Conservation (phyloP, 2,329 filamentous ascomycete genomes). For the Elsinoe batatas region DNA sequence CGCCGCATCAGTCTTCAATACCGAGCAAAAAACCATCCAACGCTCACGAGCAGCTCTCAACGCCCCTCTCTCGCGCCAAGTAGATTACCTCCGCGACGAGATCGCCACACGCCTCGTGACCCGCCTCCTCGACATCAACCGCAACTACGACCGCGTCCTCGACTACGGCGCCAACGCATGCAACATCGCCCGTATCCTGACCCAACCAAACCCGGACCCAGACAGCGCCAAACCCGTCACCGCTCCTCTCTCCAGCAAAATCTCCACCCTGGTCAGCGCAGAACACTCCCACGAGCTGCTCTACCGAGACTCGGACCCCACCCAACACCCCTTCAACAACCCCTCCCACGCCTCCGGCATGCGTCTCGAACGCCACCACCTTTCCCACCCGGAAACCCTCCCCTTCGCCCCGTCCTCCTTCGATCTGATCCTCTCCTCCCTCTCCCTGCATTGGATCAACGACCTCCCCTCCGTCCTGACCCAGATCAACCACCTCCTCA, state of each 20-base stretch:
- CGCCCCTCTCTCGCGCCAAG: conserved; percentile 60
- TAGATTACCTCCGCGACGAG: conserved; percentile 91
- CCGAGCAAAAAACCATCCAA: conserved; percentile 76
- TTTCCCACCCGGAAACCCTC: conserved; percentile 64
- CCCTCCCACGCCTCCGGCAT: conserved; percentile 38
- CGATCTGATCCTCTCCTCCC: conserved; percentile 79
- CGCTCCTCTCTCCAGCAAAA: conserved; percentile 58
- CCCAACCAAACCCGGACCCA: conserved; percentile 50
- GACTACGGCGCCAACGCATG: conserved; percentile 94
- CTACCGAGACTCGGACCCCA: conserved; percentile 62
- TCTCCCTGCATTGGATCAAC: conserved; percentile 96
- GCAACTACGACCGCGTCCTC: conserved; percentile 71
- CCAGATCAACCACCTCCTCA: conserved; percentile 77
- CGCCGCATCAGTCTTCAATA: conserved; percentile 84
- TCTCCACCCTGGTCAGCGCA: conserved; percentile 66
- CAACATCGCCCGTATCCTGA: conserved; percentile 78
- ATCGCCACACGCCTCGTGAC: conserved; percentile 78
- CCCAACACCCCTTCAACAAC: conserved; percentile 54
- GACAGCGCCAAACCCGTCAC: conserved; percentile 51
- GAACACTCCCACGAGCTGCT: conserved; percentile 72
- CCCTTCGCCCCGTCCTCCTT: conserved; percentile 70
- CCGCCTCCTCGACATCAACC: conserved; percentile 84
- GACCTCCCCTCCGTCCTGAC: conserved; percentile 77
- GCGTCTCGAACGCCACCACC: conserved; percentile 61
- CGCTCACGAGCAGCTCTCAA: conserved; percentile 74